Evolutionary conservation across 2,329 filamentous ascomycete species (phyloP).

Genomic region (Penicillium sp.): DNA sequence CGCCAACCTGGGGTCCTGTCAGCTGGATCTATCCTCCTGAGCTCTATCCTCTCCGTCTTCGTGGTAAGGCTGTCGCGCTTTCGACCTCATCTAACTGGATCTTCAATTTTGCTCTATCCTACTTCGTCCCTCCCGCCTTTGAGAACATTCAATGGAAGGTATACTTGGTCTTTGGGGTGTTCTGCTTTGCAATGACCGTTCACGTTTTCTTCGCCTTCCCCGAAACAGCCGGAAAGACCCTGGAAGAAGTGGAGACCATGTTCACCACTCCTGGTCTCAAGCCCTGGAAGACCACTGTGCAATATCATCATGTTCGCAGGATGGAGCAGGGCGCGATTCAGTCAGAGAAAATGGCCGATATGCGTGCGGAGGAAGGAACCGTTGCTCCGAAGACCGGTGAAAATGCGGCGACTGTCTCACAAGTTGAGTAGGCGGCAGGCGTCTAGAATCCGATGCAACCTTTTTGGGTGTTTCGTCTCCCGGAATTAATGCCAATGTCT

Average conservation of each 20-base stretch:
- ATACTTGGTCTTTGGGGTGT: slow-evolving; percentile 73
- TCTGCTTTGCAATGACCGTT: slow-evolving; percentile 65
- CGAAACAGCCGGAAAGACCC: slow-evolving; percentile 59
- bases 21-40: slow-evolving; percentile 62
- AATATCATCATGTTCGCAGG: slow-evolving; percentile 19
- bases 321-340: slow-evolving; percentile 17
- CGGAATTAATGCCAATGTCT: not conserved
- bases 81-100: slow-evolving; percentile 63
- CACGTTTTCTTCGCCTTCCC: slow-evolving; percentile 59
- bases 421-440: slow-evolving; percentile 2
- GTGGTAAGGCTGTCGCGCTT: slow-evolving; percentile 63
- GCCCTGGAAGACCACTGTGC: slow-evolving; percentile 20
- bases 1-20: slow-evolving; percentile 62
- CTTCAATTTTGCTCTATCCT: slow-evolving; percentile 57
- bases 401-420: slow-evolving; percentile 8
- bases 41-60: slow-evolving; percentile 61
- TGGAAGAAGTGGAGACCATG: slow-evolving; percentile 74
- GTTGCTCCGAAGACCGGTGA: not conserved
- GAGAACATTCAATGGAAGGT: slow-evolving; percentile 57
- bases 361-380: slow-evolving; percentile 14
- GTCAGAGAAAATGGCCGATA: slow-evolving; percentile 14
- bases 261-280: slow-evolving; percentile 50
- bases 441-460: not conserved
- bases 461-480: not conserved
- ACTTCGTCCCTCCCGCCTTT: slow-evolving; percentile 58